Conservation (phyloP, 108 stramenopile genomes). For the Mayamaea pseudoterrestris region DNA sequence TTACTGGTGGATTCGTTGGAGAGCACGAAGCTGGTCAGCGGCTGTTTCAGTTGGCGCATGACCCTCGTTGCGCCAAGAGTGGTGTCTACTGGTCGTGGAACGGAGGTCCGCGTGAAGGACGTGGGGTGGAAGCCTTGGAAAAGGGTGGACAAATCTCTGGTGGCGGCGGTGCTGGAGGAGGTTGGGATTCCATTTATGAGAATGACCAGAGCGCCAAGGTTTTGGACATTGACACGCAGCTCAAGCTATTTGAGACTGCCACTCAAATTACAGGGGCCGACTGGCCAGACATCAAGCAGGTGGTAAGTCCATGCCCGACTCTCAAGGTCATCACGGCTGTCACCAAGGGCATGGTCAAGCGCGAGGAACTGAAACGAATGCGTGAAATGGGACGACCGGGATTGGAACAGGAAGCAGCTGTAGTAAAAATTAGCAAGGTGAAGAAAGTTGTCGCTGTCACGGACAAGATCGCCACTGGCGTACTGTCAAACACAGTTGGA, state of each 20-base stretch:
- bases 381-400: constrained; percentile 59
- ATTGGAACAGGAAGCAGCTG: constrained; percentile 29
- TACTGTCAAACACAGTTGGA: constrained; percentile 61
- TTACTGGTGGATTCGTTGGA: constrained; percentile 69
- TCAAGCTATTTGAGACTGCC: constrained; percentile 52
- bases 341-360: constrained; percentile 54
- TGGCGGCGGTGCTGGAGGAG: constrained; percentile 76
- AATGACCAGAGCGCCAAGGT: constrained; percentile 86
- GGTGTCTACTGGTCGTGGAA: constrained; percentile 97
- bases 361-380: constrained; percentile 82
- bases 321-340: constrained; percentile 78
- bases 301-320: constrained; percentile 76
- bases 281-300: constrained; percentile 57
- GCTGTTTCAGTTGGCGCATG: constrained; percentile 77
- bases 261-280: constrained; percentile 73
- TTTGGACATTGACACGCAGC: constrained; percentile 52
- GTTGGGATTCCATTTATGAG: constrained; percentile 82
- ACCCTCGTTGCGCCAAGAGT: constrained; percentile 79
- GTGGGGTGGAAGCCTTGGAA: constrained; percentile 79
- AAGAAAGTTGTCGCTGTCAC: constrained; percentile 40
- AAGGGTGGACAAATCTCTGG: constrained; percentile 77
- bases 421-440: constrained; percentile 35
- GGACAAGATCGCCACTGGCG: constrained; percentile 48
- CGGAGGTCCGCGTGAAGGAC: constrained; percentile 84
- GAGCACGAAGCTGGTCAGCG: constrained; percentile 86